Evolutionary conservation across 179 eudicot genomes (phyloP), one percentile per base, ranked within the genome.

Genomic region (Gypsophila paniculata): DNA sequence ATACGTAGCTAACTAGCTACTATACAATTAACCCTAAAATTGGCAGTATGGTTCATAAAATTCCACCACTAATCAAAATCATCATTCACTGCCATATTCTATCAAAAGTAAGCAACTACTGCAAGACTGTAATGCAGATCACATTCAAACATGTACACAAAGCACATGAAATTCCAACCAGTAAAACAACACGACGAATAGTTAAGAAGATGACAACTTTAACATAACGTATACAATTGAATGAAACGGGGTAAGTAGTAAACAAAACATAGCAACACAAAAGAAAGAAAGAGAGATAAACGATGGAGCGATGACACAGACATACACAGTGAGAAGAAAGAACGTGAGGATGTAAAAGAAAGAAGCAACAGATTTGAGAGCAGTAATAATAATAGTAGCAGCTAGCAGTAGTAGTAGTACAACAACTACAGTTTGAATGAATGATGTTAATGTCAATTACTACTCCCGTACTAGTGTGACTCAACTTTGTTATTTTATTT

Each of bases 181-280:
- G 7, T n/a, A 72, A 8, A 62, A 32, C 26, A 29, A 59, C 18
- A 14, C 14, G 14, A 6, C 9, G 2, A 10, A 8, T 7, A 25
- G 22, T 13, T 4, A 48, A 23, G 32, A 77, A 53, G 68, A 44
- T 68, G 14, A 61, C 44, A 74, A 21, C 65, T 73, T 70, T 18
- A 34, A 18, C 39, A 55, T 42, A 29, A 29, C 34, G 34, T 29
- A 29, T 29, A 29, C 34, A 29, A 29, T 29, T 29, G 2, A 29
- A 29, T 29, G 34, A 4, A 29, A 29, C 34, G 34, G 2, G 34
- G 34, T 4, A 29, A 29, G 34, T 29, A 29, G 34, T 4, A 29
- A 29, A 29, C 4, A 29, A 29, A 29, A 29, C 2, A 29, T 4
- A 4, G 34, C 1, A 29, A 4, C 34, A 4, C 34, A 29, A 29